Evolutionary conservation across 139 green algal species (phyloP), one percentile per base, ranked within the genome.

Genomic region (Tetradesmus lagerheimii): DNA sequence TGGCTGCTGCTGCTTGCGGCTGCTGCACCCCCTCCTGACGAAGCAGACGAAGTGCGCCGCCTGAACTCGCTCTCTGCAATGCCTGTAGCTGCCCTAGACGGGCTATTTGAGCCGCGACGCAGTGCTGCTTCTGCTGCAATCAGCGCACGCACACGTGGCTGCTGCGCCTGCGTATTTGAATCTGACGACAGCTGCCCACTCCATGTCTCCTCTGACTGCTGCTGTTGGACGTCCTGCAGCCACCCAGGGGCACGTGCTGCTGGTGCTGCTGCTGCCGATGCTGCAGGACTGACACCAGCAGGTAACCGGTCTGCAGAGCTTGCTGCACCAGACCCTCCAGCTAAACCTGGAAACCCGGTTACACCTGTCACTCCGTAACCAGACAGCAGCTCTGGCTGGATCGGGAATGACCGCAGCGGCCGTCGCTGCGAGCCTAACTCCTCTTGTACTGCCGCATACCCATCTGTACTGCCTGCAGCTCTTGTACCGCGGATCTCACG

Each of bases 231-330:
- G 20, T 71, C 20, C 16, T 71, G 20, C 57, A 71, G 57, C 57
- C 23, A n/a, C 31, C 25, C 23, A 71, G 57, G 57, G 9, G 57
- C 20, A 4, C 57, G 23, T 11, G 23, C 25, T 71, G 57, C 20
- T 71, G 57, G 57, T 9, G 25, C 79, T 37, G 79, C 39, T 41
- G 79, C 79, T 67, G 79, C 79, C 41, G 79, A 47, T 67, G 79
- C 57, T 31, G 57, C 23, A n/a, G 57, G 20, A 15, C 53, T 16
- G 35, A 57, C 14, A 12, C 11, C 45, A 57, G 45, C 11, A 12
- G 14, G 11, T 12, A 57, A 0, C 45, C 45, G 0, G 14, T 57
- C 45, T 57, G 45, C 45, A 57, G 14, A 57, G 11, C 45, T 57
- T 8, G 57, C 16, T 71, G 57, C 20, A 71, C 57, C 25, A n/a